A percentile compares a stretch with the other conserved stretches of the same genome.
Evolutionary conservation across 192 early-diverging fungal genomes (phyloP).

Genomic region (Paraglomus brasilianum): DNA sequence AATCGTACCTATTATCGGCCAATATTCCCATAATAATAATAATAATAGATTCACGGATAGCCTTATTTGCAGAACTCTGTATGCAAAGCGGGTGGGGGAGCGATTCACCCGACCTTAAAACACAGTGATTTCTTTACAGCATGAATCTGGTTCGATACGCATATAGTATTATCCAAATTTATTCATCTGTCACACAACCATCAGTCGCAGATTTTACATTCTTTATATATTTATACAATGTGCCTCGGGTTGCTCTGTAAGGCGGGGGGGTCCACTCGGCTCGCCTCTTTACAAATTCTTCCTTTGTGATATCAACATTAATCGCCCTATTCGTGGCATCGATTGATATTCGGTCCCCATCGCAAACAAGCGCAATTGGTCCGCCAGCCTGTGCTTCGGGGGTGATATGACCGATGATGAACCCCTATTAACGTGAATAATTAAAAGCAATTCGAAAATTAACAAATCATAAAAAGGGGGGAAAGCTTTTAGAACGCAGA

Average conservation of each 20-base stretch:
- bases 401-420: conserved; percentile 98
- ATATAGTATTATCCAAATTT: conserved; percentile 18
- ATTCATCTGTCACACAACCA: conserved; percentile 87
- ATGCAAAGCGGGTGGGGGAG: no score
- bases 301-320: conserved; percentile 73
- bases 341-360: conserved; percentile 89
- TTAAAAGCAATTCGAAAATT: neutral
- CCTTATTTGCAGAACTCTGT: no score
- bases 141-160: neutral
- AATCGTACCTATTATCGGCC: no score
- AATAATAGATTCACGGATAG: no score
- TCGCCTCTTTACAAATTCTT: conserved; percentile 71
- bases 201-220: conserved; percentile 74
- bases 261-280: conserved; percentile 79
- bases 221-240: conserved; percentile 93
- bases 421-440: conserved; percentile 61
- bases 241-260: conserved; percentile 83
- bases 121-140: no score
- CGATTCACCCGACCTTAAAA: no score
- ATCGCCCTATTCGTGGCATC: conserved; percentile 82
- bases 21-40: no score
- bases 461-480: conserved; percentile 8
- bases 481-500: neutral
- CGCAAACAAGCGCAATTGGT: conserved; percentile 85
- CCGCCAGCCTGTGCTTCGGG: conserved; percentile 98